These are phyloP conservation scores for Cubamyces sp. DNA, from an alignment of 768 basidiomycete species.

Conservation along the genomic window DNA sequence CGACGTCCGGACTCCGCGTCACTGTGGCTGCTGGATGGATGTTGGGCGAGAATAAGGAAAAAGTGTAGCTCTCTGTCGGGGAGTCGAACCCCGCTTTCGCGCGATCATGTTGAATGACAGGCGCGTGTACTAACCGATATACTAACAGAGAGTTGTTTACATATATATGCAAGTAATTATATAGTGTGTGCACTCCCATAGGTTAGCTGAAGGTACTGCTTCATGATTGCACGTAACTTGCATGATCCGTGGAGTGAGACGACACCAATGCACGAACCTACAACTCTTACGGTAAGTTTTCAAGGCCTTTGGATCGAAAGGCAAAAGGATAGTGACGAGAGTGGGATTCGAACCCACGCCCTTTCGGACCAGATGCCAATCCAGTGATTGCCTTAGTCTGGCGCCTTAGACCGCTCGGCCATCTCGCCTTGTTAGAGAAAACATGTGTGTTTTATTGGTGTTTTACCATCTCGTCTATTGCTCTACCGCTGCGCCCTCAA, in stretches of 20 bases:
- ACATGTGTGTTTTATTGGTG: too few relatives aligned
- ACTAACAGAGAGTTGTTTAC: slow-evolving; percentile 9
- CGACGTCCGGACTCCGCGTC: not conserved
- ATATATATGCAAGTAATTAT: too few relatives aligned
- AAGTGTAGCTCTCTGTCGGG: slow-evolving; percentile 28
- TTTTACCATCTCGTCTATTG: too few relatives aligned
- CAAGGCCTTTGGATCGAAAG: too few relatives aligned
- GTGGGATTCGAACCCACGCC: slow-evolving; percentile 41
- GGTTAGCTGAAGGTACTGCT: too few relatives aligned
- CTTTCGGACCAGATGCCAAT: slow-evolving; percentile 43
- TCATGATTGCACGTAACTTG: too few relatives aligned
- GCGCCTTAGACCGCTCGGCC: slow-evolving; percentile 91
- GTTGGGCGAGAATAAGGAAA: too few relatives aligned
- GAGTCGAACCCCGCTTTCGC: slow-evolving; percentile 41
- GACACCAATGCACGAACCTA: too few relatives aligned
- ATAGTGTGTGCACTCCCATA: too few relatives aligned
- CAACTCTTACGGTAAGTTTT: too few relatives aligned
- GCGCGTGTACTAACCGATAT: slow-evolving; percentile 26
- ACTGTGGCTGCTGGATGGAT: not conserved
- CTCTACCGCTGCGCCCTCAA: too few relatives aligned
- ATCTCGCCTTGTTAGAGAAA: slow-evolving; percentile 57
- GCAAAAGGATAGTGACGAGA: not conserved
- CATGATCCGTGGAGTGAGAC: too few relatives aligned
- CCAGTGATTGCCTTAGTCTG: slow-evolving; percentile 47
- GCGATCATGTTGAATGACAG: slow-evolving; percentile 19